phyloP scores from a whole-genome alignment of 495 filamentous ascomycete species.

The Trypethelium eluteriae region DNA sequence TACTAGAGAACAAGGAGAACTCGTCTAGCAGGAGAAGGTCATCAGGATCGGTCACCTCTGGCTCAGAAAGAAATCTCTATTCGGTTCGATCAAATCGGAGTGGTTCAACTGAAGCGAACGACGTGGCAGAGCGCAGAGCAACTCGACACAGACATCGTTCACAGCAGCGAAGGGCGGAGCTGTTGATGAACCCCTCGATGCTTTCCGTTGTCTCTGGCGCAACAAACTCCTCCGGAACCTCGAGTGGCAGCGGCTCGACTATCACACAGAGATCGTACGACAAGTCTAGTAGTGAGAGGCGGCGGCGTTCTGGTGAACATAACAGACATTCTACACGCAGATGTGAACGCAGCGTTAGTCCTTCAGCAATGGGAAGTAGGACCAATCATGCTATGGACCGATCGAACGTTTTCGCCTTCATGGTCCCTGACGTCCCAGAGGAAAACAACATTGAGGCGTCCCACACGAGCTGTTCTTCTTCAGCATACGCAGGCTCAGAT shows the following conservation, averaged over 20 bases:
- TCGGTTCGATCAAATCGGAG: slow-evolving; percentile 12
- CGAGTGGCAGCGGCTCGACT: slow-evolving; percentile 36
- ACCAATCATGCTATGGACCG: slow-evolving; percentile 9
- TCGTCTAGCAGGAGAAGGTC: slow-evolving; percentile 16
- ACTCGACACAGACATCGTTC: slow-evolving; percentile 2
- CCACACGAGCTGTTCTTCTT: slow-evolving; percentile 19
- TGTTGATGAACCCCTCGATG: slow-evolving; percentile 29
- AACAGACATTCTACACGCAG: not conserved
- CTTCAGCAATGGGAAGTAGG: slow-evolving; percentile 5
- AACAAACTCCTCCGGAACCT: slow-evolving; percentile 30
- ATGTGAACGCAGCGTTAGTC: not conserved
- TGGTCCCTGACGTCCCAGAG: slow-evolving; percentile 22
- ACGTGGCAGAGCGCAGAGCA: slow-evolving; percentile 20
- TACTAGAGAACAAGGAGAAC: slow-evolving; percentile 30
- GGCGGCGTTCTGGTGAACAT: slow-evolving; percentile 12
- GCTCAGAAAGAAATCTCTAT: slow-evolving; percentile 9
- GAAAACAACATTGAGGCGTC: slow-evolving; percentile 18
- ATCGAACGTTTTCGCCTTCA: slow-evolving; percentile 31
- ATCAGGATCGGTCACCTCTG: slow-evolving; percentile 22
- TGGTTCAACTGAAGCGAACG: slow-evolving; percentile 19
- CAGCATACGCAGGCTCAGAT: slow-evolving; percentile 22
- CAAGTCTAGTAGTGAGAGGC: slow-evolving; percentile 16
- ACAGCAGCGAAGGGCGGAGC: slow-evolving; percentile 24
- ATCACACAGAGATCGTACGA: slow-evolving; percentile 36
- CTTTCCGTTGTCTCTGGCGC: slow-evolving; percentile 32